A percentile compares a stretch with the other conserved stretches of the same genome.
Conservation (phyloP, 208 protist genomes). For the Acanthamoeba triangularis region DNA sequence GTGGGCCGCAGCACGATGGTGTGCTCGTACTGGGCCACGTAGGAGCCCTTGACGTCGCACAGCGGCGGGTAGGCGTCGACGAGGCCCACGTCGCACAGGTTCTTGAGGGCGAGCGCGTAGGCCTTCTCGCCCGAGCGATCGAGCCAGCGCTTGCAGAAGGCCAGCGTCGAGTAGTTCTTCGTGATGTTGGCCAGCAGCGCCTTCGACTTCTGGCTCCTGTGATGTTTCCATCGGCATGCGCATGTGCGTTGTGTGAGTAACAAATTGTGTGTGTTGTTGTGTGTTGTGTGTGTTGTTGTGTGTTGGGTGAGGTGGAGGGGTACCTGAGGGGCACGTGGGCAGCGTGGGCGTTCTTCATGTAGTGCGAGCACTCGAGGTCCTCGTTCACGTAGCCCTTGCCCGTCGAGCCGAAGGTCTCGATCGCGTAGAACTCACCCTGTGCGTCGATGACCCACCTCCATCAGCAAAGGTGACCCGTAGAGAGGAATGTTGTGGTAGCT, state of each 20-base stretch:
- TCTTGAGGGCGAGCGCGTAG: constrained; percentile 89
- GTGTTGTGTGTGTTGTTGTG: background rate
- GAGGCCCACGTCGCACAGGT: constrained; percentile 88
- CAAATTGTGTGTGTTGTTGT: background rate
- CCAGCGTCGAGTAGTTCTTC: constrained; percentile 96
- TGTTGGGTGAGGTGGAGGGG: background rate
- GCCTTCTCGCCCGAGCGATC: constrained; percentile 95
- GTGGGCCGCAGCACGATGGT: constrained; percentile 97
- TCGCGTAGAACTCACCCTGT: constrained; percentile 98
- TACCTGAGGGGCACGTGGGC: constrained; percentile 81
- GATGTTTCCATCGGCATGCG: background rate
- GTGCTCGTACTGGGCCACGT: constrained; percentile 99
- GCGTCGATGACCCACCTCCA: background rate
- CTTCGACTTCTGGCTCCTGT: constrained; percentile 79
- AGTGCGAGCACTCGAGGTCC: constrained; percentile 98
- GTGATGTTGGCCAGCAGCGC: constrained; percentile 89
- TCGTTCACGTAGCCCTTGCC: constrained; percentile 96
- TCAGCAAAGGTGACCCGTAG: no score
- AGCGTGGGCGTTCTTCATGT: constrained; percentile 97
- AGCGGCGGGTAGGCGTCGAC: constrained; percentile 97
- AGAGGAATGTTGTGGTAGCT: no score
- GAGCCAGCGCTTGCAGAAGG: constrained; percentile 99
- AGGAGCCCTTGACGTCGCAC: constrained; percentile 97
- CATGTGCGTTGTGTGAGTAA: background rate
- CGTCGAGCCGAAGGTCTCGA: constrained; percentile 99